Evolutionary conservation across 2,329 filamentous ascomycete species (phyloP).

Genomic region (Talaromyces sp.): DNA sequence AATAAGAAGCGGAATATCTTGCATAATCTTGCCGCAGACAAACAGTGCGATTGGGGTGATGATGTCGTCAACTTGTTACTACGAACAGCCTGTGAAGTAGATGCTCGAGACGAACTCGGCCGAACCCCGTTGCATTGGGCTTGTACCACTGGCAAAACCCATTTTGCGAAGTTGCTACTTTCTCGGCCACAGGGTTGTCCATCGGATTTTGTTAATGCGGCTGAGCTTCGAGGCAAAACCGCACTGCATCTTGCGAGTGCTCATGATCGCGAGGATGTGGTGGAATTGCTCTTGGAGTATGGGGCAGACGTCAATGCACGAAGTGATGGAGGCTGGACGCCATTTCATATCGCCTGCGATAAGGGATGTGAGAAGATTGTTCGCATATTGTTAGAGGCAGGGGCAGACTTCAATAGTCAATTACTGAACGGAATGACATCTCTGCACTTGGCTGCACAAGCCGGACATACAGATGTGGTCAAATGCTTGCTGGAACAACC

Average conservation of each 20-base stretch:
- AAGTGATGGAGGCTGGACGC: slow-evolving; percentile 50
- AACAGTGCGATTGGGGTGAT: slow-evolving; percentile 45
- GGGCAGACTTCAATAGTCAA: slow-evolving; percentile 35
- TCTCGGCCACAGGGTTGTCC: slow-evolving; percentile 26
- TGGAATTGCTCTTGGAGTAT: slow-evolving; percentile 39
- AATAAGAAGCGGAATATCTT: slow-evolving; percentile 28
- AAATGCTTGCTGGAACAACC: slow-evolving; percentile 30
- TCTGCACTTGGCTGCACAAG: slow-evolving; percentile 38
- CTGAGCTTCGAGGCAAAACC: slow-evolving; percentile 41
- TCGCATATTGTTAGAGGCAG: slow-evolving; percentile 36
- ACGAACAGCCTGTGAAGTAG: slow-evolving; percentile 35
- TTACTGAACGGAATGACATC: slow-evolving; percentile 36
- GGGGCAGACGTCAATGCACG: slow-evolving; percentile 44
- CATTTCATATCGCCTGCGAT: slow-evolving; percentile 51
- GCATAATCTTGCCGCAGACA: slow-evolving; percentile 43
- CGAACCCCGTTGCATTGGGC: slow-evolving; percentile 56
- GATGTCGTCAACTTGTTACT: slow-evolving; percentile 42
- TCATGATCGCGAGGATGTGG: slow-evolving; percentile 36
- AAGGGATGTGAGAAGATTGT: slow-evolving; percentile 45
- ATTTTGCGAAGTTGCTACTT: slow-evolving; percentile 47
- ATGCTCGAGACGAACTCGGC: slow-evolving; percentile 43
- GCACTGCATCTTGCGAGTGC: slow-evolving; percentile 49
- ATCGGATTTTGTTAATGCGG: slow-evolving; percentile 38
- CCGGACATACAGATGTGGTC: slow-evolving; percentile 35
- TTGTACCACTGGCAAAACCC: slow-evolving; percentile 51